phyloP scores from a whole-genome alignment of 768 basidiomycete genomes.

The Mycena rosella region DNA sequence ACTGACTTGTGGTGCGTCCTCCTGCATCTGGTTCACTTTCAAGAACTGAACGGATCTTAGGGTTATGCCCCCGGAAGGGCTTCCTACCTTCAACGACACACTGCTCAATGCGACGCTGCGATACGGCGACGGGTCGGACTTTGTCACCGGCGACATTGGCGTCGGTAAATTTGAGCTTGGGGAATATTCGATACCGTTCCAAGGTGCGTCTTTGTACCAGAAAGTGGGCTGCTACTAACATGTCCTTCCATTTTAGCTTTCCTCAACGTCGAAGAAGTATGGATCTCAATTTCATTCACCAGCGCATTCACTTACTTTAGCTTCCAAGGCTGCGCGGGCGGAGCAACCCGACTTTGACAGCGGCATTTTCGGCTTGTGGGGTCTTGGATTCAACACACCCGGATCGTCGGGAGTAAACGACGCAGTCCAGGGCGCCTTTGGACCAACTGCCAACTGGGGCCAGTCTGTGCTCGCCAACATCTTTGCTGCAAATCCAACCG shows the following conservation, averaged over 20 bases:
- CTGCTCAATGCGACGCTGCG: constrained; percentile 24
- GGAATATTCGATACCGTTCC: constrained; percentile 23
- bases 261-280: constrained; percentile 26
- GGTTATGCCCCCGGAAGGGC: constrained; percentile 34
- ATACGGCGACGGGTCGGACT: constrained; percentile 33
- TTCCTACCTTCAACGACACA: constrained; percentile 35
- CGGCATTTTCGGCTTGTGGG: constrained; percentile 32
- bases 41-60: not conserved
- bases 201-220: constrained; percentile 14
- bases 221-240: not conserved
- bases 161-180: constrained; percentile 30
- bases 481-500: constrained; percentile 21
- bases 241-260: constrained; percentile 9
- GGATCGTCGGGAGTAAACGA: constrained; percentile 30
- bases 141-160: constrained; percentile 31
- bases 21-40: not conserved
- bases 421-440: constrained; percentile 22
- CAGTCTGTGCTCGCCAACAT: constrained; percentile 35
- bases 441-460: constrained; percentile 15
- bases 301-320: not conserved
- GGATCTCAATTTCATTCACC: not conserved
- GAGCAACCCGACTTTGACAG: constrained; percentile 26
- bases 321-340: constrained; percentile 16
- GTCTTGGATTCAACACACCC: constrained; percentile 32
- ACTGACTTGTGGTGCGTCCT: constrained; percentile 31